These are phyloP conservation scores for Globisporangium paroecandrum DNA, from an alignment of 352 stramenopile species.

Conservation along the genomic window DNA sequence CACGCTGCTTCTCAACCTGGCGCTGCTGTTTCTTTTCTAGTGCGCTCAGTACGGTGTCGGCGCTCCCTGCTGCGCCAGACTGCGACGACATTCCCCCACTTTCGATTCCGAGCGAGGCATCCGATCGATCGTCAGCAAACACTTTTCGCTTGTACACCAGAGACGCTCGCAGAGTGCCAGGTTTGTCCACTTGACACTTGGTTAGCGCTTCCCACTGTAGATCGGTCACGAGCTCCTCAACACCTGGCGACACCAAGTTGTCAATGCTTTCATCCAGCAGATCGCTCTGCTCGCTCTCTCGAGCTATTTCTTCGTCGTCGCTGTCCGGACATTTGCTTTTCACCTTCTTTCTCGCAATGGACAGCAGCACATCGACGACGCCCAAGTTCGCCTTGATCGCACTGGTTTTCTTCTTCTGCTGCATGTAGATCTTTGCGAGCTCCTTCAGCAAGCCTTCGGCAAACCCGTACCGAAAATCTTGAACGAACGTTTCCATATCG, in stretches of 20 bases:
- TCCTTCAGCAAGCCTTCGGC: slow-evolving; percentile 85
- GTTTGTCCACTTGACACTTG: slow-evolving; percentile 42
- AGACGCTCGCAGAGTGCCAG: slow-evolving; percentile 44
- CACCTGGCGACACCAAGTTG: slow-evolving; percentile 21
- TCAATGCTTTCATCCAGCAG: slow-evolving; percentile 63
- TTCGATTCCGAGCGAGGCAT: slow-evolving; percentile 21
- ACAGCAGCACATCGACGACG: slow-evolving; percentile 53
- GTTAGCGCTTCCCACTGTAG: slow-evolving; percentile 73
- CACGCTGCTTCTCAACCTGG: slow-evolving; percentile 30
- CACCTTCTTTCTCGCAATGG: slow-evolving; percentile 57
- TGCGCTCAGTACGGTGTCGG: slow-evolving; percentile 46
- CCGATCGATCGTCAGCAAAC: slow-evolving; percentile 40
- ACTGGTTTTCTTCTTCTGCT: slow-evolving; percentile 17
- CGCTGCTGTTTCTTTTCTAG: slow-evolving; percentile 51
- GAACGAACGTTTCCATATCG: slow-evolving; percentile 87
- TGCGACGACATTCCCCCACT: neutral
- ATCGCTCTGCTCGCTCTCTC: slow-evolving; percentile 18
- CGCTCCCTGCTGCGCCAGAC: slow-evolving; percentile 10
- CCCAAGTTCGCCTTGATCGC: slow-evolving; percentile 42
- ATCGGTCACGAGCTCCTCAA: slow-evolving; percentile 63
- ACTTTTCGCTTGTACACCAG: slow-evolving; percentile 52
- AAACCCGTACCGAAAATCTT: slow-evolving; percentile 88
- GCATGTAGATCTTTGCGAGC: slow-evolving; percentile 25
- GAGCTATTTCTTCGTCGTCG: slow-evolving; percentile 2
- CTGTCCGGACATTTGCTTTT: slow-evolving; percentile 33